Evolutionary conservation across 306 rosid genomes (phyloP).

Genomic region (Adenanthera pavonina): DNA sequence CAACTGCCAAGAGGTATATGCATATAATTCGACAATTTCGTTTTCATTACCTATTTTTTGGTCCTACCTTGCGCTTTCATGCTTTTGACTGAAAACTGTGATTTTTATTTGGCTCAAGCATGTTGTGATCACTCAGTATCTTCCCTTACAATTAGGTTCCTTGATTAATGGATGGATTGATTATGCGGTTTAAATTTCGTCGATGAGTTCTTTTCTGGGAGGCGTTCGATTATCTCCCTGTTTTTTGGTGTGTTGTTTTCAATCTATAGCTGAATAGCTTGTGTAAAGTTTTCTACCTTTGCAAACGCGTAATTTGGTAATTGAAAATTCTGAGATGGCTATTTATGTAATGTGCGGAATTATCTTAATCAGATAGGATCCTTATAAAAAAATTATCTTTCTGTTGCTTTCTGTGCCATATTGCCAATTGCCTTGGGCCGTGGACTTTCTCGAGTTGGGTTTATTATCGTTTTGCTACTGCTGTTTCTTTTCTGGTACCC

Average conservation of each 20-base stretch:
- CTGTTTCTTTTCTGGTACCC: background rate
- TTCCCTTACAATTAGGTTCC: background rate
- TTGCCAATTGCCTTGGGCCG: constrained; percentile 22
- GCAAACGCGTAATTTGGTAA: background rate
- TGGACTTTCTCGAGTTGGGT: constrained; percentile 22
- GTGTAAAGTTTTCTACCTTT: background rate
- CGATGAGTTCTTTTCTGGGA: background rate
- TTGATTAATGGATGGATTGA: background rate
- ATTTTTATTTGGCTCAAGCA: background rate
- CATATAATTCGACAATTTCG: background rate
- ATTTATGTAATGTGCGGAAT: background rate
- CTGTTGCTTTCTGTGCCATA: constrained; percentile 28
- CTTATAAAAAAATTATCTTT: background rate
- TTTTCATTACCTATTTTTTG: background rate
- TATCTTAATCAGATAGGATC: constrained; percentile 20
- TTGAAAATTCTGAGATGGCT: background rate
- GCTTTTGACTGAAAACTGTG: background rate
- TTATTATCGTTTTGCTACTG: constrained; percentile 31
- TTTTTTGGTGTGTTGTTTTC: background rate
- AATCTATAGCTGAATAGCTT: background rate
- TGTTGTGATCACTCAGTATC: background rate
- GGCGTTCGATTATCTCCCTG: background rate
- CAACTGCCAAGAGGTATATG: background rate
- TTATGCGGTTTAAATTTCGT: background rate
- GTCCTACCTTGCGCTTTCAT: background rate